A percentile compares a stretch with the other conserved stretches of the same genome.
Evolutionary conservation across 2,329 filamentous ascomycete species (phyloP).

Genomic region (Ciborinia camelliae): DNA sequence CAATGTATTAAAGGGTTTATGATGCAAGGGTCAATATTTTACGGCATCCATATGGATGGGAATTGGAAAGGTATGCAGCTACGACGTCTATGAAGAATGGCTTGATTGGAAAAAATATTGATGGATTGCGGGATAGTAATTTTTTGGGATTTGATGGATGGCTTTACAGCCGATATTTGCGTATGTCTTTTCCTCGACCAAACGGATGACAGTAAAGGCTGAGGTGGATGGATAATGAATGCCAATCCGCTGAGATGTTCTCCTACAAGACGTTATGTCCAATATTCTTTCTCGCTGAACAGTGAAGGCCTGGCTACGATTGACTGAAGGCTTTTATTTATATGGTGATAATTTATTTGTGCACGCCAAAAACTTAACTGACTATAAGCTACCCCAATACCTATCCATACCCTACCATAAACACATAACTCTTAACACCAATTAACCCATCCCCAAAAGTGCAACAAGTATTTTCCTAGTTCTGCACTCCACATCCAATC

Average conservation of each 20-base stretch:
- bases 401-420: neutral
- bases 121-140: neutral
- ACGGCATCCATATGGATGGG: conserved; percentile 3
- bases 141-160: neutral
- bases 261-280: neutral
- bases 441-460: neutral
- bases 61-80: neutral
- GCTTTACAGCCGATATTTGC: neutral
- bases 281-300: neutral
- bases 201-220: neutral
- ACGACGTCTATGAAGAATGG: neutral
- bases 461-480: neutral
- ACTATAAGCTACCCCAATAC: neutral
- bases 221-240: neutral
- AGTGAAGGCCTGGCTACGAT: neutral
- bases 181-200: neutral
- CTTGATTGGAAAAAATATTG: neutral
- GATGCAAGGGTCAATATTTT: conserved; percentile 3
- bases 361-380: neutral
- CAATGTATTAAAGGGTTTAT: conserved; percentile 11
- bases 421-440: neutral
- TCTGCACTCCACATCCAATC: neutral
- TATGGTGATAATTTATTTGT: neutral
- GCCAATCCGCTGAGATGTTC: neutral
- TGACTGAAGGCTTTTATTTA: neutral